Percentiles rank a stretch among this genome's conserved stretches.
phyloP scores from a whole-genome alignment of 129 eudicot species.

The Calendula officinalis region DNA sequence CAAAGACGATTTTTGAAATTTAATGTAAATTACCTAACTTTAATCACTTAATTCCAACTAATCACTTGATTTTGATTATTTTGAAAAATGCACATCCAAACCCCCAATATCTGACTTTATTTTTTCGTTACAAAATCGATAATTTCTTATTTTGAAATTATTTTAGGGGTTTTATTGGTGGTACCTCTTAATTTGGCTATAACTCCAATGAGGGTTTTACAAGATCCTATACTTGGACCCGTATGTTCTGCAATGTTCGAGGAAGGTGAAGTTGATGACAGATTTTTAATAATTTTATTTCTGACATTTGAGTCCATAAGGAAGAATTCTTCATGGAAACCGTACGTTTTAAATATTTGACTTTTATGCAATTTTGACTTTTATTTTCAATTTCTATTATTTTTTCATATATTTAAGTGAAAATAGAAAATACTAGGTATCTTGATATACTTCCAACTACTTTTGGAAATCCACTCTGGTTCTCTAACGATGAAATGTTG shows the following conservation, averaged over 20 bases:
- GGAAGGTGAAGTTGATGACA: constrained; percentile 92
- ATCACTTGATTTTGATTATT: not conserved
- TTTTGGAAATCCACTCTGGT: constrained; percentile 91
- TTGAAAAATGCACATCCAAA: not conserved
- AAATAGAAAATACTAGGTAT: constrained; percentile 41
- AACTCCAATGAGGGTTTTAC: constrained; percentile 94
- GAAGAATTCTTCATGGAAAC: constrained; percentile 89
- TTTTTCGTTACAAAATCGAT: not conserved
- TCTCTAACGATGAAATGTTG: constrained; percentile 62
- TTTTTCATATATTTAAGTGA: not conserved
- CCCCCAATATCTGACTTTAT: not conserved
- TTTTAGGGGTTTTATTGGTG: constrained; percentile 69
- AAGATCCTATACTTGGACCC: constrained; percentile 93
- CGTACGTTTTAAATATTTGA: constrained; percentile 49
- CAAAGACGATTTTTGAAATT: not conserved
- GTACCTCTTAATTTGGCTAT: constrained; percentile 91
- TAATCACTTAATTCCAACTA: not conserved
- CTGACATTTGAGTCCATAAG: constrained; percentile 73
- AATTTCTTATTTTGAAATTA: constrained; percentile 3
- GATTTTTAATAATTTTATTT: constrained; percentile 74
- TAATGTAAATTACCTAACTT: not conserved
- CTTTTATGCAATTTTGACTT: not conserved
- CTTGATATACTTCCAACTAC: constrained; percentile 84
- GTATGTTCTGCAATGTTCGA: constrained; percentile 74
- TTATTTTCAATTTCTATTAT: not conserved